Percentiles rank a stretch among this genome's conserved stretches.
Evolutionary conservation across 1,284 basidiomycete species (phyloP).

Genomic region (Malassezia slooffiae): DNA sequence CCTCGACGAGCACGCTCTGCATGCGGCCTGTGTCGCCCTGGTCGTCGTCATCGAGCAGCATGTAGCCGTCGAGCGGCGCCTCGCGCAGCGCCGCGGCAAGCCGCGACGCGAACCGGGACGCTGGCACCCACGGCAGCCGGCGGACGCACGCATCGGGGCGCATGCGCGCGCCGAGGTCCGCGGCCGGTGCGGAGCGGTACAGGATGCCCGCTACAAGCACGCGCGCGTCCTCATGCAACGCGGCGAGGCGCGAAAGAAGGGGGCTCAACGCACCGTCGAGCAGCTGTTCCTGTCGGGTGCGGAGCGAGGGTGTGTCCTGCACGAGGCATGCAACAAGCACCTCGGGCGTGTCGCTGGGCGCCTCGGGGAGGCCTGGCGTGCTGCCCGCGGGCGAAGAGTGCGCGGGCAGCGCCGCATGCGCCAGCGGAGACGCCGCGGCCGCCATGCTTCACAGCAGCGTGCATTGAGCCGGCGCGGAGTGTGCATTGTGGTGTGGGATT

Average conservation of each 20-base stretch:
- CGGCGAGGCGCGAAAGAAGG: not conserved
- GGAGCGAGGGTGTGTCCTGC: slow-evolving; percentile 6
- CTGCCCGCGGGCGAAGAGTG: not conserved
- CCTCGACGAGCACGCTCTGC: slow-evolving; percentile 1
- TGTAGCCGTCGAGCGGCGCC: not conserved
- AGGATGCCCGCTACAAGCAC: slow-evolving; percentile 9
- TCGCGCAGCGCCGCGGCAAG: not conserved
- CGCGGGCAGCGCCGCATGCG: not conserved
- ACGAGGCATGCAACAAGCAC: slow-evolving; percentile 10
- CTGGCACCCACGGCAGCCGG: slow-evolving; percentile 3
- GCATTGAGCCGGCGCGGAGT: not conserved
- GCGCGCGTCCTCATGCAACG: slow-evolving; percentile 2
- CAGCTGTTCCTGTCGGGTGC: slow-evolving; percentile 1
- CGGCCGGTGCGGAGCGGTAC: slow-evolving; percentile 1
- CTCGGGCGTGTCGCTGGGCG: slow-evolving; percentile 1
- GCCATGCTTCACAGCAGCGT: not conserved
- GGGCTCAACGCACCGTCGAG: slow-evolving; percentile 1
- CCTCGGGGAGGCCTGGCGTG: not conserved
- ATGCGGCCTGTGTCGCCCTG: too few species aligned
- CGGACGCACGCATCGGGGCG: slow-evolving; percentile 1
- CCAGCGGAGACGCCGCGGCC: not conserved
- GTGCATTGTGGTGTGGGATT: not conserved
- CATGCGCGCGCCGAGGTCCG: not conserved
- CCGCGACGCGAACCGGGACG: slow-evolving; percentile 2
- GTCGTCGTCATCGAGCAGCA: not conserved